Base-by-base conservation (phyloP, 2,329 filamentous ascomycete species). In the Fusarium circinatum region DNA sequence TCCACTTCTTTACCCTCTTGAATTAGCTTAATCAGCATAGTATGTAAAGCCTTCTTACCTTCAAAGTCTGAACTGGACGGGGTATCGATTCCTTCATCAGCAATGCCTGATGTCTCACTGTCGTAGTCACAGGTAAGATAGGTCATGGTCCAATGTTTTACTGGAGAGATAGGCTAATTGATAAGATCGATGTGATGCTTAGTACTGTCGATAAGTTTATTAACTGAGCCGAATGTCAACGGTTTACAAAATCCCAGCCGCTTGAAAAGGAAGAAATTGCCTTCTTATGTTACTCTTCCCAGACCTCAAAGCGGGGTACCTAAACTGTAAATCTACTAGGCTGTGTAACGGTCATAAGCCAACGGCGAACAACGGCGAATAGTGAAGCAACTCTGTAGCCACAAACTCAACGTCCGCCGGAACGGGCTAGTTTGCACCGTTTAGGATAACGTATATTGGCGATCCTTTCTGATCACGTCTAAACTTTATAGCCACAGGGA, bases 211-310 rank as follows among this genome's bases (percentile, higher is more conserved):
- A 28, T 8, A 22, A 6, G 11, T 7, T n/a, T 24, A 6, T 48
- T 5, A 3, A 9, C 28, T 32, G 28, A 32, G 48, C n/a, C 30
- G 6, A 17, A 14, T 24, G 8, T 24, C 2, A 20, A 51, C 17
- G 1, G n/a, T 6, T 11, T 5, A 24, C 3, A 4, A 4, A 51
- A 7, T 34, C 8, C 12, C 30, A 8, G n/a, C 30, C 30, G 8
- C 4, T 24, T 11, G 0, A 11, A 34, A 20, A 15, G 17, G 17
- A 0, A 51, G 17, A 24, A 24, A 10, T 4, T 13, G 12, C 12
- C n/a, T 51, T 51, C 15, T 51, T 24, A 51, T 51, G 2, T 4
- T 4, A 20, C n/a, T 20, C n/a, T 20, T 24, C n/a, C 3, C 12
- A 20, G 17, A 24, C 6, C 3, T 20, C 30, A 11, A 9, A 51